phyloP scores from a whole-genome alignment of 2,329 filamentous ascomycete genomes.

The Talaromyces sp. region DNA sequence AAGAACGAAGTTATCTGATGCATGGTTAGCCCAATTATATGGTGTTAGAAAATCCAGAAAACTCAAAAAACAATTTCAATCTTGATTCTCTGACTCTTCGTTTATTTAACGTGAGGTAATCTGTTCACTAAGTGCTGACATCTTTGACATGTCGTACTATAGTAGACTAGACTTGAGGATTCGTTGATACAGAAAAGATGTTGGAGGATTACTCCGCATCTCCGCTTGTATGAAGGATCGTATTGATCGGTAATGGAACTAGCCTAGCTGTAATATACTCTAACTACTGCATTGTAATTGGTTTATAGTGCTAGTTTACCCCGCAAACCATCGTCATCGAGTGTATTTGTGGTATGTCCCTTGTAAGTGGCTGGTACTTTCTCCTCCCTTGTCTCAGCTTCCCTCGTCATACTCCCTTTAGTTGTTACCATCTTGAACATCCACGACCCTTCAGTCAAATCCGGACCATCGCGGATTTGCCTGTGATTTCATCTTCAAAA shows the following conservation, averaged over 20 bases:
- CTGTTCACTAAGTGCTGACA: background rate
- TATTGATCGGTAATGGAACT: background rate
- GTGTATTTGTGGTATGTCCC: background rate
- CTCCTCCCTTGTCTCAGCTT: constrained; percentile 12
- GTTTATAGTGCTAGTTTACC: background rate
- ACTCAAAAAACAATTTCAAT: background rate
- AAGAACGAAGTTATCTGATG: background rate
- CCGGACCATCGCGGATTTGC: constrained; percentile 7
- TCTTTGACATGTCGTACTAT: too few relatives aligned
- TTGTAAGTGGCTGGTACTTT: constrained; percentile 4
- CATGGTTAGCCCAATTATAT: too few relatives aligned
- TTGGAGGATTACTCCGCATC: background rate
- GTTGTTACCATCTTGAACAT: background rate
- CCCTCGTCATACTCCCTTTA: background rate
- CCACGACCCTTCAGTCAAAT: background rate
- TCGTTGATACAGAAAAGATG: too few relatives aligned
- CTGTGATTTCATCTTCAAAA: background rate
- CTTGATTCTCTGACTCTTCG: background rate
- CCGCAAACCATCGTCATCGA: constrained; percentile 10
- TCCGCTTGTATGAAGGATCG: background rate
- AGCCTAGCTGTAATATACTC: background rate
- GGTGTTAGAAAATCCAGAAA: background rate
- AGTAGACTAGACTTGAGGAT: background rate
- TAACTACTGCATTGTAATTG: background rate
- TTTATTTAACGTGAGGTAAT: background rate